Conservation (phyloP, 805 yeast genomes). For the Wickerhamiella spandovensis region DNA sequence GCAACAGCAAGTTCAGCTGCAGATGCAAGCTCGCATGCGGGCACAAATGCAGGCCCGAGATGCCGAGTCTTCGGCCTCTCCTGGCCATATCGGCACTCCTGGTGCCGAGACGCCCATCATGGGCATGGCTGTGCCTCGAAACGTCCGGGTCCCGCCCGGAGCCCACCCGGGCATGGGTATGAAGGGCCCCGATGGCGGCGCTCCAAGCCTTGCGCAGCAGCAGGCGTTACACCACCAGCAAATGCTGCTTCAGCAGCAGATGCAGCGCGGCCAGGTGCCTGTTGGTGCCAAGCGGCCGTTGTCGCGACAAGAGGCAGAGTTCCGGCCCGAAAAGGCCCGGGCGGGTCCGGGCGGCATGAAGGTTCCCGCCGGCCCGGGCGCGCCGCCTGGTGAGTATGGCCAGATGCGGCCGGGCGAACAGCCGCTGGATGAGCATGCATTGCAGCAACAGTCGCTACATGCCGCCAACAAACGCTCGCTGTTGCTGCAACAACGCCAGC, state of each 20-base stretch:
- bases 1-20: constrained; percentile 4
- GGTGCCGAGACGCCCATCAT: background rate
- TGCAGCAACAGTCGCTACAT: constrained; percentile 4
- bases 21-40: background rate
- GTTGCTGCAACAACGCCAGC: background rate
- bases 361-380: background rate
- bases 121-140: too few relatives aligned
- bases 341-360: background rate
- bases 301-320: background rate
- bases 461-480: background rate
- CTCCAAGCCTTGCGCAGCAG: background rate
- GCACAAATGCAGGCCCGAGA: constrained; percentile 2
- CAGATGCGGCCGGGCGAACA: background rate
- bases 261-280: background rate
- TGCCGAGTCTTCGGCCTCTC: background rate
- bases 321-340: background rate
- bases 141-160: background rate
- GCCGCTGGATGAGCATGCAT: constrained; percentile 3
- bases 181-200: background rate
- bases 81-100: background rate
- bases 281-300: background rate
- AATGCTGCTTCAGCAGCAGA: constrained; percentile 4
- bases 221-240: constrained; percentile 4
- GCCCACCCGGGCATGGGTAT: background rate
- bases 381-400: background rate